Evolutionary conservation across 176 grass and related monocot species (phyloP), one percentile per base, ranked within the genome.

Genomic region (Eleusine indica): DNA sequence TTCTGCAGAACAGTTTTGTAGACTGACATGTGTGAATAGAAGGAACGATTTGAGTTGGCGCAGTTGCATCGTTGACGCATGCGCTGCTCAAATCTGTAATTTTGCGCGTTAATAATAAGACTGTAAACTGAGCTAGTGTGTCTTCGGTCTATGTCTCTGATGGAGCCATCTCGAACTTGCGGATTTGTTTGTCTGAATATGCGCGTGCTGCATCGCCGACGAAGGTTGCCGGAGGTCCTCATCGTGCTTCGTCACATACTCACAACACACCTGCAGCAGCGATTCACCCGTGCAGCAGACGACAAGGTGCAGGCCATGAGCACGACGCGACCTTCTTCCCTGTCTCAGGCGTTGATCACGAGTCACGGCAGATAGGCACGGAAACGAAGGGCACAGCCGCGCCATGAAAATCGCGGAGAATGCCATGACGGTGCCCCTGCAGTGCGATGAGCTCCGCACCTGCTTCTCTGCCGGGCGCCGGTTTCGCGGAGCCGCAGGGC

Each of bases 1-100:
- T 35, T 35, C 32, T 35, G 32, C 32, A 35, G 32, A 35, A 19
- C 14, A 28, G 4, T 5, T 76, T 76, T 58, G 32, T 60, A 76
- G 11, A 61, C 9, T 44, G 21, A 9, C 37, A 9, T 76, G 28
- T 76, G 52, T 76, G 73, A 75, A 75, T 57, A 75, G 8, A 56
- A 75, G 6, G 6, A 38, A 11, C 37, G 30, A 16, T 54, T 37
- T 19, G 71, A 56, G 49, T 6, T 38, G 4, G 63, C 14, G 1
- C 64, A 38, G 12, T 7, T 38, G 66, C 28, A 2, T 32, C 7
- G 11, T 15, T 21, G 17, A 56, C 19, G 53, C 62, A 13, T 32
- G 28, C 28, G 62, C 10, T 25, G 21, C 61, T 30, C 62, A 32
- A 4, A 32, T 29, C 14, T 65, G 28, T 65, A 32, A 32, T 13